A percentile compares a stretch with the other conserved stretches of the same genome.
Evolutionary conservation across 164 flowering plant species (phyloP).

Genomic region (Kingdonia uniflora): DNA sequence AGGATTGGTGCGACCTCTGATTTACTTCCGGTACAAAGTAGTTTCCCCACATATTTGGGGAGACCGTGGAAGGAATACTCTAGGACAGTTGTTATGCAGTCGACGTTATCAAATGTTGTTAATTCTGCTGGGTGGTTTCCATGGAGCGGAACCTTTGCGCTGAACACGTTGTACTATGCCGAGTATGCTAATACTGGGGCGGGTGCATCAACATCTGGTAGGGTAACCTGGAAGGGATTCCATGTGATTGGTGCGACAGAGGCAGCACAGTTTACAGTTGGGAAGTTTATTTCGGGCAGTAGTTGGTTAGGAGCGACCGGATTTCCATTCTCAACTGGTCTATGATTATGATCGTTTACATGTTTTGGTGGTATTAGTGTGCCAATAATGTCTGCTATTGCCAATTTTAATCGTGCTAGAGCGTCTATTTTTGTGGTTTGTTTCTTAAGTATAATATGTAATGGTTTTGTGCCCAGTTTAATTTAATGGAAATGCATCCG

Average conservation of each 20-base stretch:
- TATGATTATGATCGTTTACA: slow-evolving; percentile 15
- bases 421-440: too few relatives aligned
- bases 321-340: slow-evolving; percentile 53
- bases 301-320: slow-evolving; percentile 48
- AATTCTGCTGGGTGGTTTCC: slow-evolving; percentile 60
- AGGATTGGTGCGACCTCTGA: slow-evolving; percentile 55
- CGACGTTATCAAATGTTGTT: slow-evolving; percentile 38
- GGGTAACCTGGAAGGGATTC: slow-evolving; percentile 66
- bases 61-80: slow-evolving; percentile 80
- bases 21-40: slow-evolving; percentile 24
- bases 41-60: slow-evolving; percentile 53
- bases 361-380: too few relatives aligned
- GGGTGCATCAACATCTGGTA: slow-evolving; percentile 41
- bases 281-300: slow-evolving; percentile 38
- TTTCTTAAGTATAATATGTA: background rate
- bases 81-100: slow-evolving; percentile 57
- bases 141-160: slow-evolving; percentile 60
- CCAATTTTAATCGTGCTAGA: too few relatives aligned
- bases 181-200: slow-evolving; percentile 64
- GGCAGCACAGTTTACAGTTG: slow-evolving; percentile 39
- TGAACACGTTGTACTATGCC: slow-evolving; percentile 41
- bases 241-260: slow-evolving; percentile 36
- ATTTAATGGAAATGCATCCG: background rate
- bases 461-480: background rate
- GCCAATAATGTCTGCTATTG: too few relatives aligned